Evolutionary conservation across 257 asterid species (phyloP), one percentile per base, ranked within the genome.

Genomic region (Forsythia suspensa): DNA sequence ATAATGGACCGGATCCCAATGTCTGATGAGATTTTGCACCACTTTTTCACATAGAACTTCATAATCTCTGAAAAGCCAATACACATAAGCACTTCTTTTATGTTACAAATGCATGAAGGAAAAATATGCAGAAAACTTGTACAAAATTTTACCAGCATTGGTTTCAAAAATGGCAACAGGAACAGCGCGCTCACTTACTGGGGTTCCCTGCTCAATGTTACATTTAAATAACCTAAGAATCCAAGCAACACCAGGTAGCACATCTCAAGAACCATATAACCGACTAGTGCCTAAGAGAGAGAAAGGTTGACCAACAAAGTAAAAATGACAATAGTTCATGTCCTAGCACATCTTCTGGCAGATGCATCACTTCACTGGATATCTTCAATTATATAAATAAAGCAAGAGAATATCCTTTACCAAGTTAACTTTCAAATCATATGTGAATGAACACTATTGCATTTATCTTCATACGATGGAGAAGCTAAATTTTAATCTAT

Each of bases 101-200:
- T 82, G 74, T 72, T 73, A 72, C 81, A 73, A 80, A 41, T 12
- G 59, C 38, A 79, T 77, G 69, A 69, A 86, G 38, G 41, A 42
- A 66, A 67, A 73, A 80, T 37, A 67, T 38, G 42, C 13, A 80
- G 73, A 73, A 79, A 34, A 68, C 10, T 4, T 57, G 42, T 41
- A 36, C 48, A 83, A 43, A 70, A 68, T 34, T 55, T 80, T 81
- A 96, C 99, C 99, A 44, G 95, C 79, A 79, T 91, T 95, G 81
- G 99, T 90, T 89, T 92, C 97, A 85, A 96, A 96, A 83, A 96
- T 92, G 76, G 99, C 99, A 84, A 96, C 99, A 51, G 99, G 99
- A 81, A 96, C 86, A 78, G 99, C 99, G 80, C 99, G 98, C 90
- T 96, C 99, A 37, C 98, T 96, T 81, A 96, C 99, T 59, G 98